Evolutionary conservation across 768 basidiomycete species (phyloP).

Genomic region (Russula abietina): DNA sequence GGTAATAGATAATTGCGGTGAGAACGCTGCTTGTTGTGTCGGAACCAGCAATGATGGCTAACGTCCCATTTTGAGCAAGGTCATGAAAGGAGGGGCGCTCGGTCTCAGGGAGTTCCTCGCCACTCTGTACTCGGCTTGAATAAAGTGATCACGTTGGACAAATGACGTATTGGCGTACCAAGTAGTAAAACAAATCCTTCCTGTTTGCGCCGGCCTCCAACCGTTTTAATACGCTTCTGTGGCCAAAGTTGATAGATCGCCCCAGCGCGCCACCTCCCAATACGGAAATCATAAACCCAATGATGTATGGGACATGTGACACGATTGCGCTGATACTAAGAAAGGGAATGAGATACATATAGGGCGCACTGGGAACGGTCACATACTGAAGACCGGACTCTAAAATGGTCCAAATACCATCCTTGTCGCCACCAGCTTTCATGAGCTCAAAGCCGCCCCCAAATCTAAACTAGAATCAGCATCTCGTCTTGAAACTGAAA

Average conservation of each 20-base stretch:
- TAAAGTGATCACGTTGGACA: neutral
- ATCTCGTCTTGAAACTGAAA: neutral
- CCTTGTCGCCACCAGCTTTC: slow-evolving; percentile 21
- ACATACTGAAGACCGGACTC: neutral
- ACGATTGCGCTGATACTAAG: neutral
- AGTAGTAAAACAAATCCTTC: slow-evolving; percentile 38
- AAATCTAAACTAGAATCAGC: slow-evolving; percentile 24
- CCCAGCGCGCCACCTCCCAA: neutral
- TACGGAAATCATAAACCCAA: no score
- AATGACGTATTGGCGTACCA: slow-evolving; percentile 28
- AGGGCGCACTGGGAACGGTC: no score
- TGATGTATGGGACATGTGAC: neutral
- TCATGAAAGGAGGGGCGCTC: slow-evolving; percentile 6
- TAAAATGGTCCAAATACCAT: slow-evolving; percentile 1
- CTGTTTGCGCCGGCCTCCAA: slow-evolving; percentile 2
- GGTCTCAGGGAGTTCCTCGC: slow-evolving; percentile 12
- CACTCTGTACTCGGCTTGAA: neutral
- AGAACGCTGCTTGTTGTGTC: slow-evolving; percentile 40
- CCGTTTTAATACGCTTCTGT: neutral
- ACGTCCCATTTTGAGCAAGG: slow-evolving; percentile 33
- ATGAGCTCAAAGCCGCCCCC: slow-evolving; percentile 29
- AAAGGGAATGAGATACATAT: neutral
- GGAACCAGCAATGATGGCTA: slow-evolving; percentile 40
- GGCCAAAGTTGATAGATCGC: neutral
- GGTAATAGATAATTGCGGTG: slow-evolving; percentile 33